A percentile compares a stretch with the other conserved stretches of the same genome.
phyloP scores from a whole-genome alignment of 495 filamentous ascomycete genomes.

The Aspergillus taichungensis region DNA sequence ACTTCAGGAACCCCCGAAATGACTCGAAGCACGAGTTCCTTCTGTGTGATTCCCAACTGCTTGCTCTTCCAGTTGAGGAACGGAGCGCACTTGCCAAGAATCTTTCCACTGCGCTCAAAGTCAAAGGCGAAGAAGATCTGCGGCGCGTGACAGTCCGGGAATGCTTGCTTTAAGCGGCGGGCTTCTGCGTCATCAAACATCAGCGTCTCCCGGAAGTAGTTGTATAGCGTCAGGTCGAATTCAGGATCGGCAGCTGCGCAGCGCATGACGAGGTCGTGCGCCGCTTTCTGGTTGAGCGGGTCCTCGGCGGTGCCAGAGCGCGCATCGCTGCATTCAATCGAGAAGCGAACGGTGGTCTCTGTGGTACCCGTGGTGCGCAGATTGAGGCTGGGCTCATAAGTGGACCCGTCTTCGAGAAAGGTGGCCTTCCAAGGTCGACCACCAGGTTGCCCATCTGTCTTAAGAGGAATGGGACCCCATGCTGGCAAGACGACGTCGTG shows the following conservation, averaged over 20 bases:
- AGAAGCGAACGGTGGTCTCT: not conserved
- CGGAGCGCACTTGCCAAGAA: not conserved
- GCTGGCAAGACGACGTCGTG: not conserved
- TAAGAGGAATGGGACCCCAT: not conserved
- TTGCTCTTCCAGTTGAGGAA: not conserved
- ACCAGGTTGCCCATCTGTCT: not conserved
- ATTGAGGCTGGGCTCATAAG: not conserved
- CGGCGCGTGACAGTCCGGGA: not conserved
- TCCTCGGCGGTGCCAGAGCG: not conserved
- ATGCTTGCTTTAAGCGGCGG: not conserved
- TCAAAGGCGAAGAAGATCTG: not conserved
- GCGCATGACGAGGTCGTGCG: not conserved
- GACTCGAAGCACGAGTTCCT: not conserved
- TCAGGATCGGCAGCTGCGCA: not conserved
- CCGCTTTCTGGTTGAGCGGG: not conserved
- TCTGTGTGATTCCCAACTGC: not conserved
- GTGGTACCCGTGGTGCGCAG: not conserved
- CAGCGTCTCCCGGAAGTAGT: not conserved
- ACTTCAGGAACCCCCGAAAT: not conserved
- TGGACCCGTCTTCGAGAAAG: not conserved
- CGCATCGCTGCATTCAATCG: not conserved
- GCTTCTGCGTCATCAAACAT: not conserved
- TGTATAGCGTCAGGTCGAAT: not conserved
- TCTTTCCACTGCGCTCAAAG: not conserved
- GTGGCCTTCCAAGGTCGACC: conserved; percentile 1